Evolutionary conservation across 2,329 filamentous ascomycete genomes (phyloP), one percentile per base, ranked within the genome.

Genomic region (Phialophora verrucosa): DNA sequence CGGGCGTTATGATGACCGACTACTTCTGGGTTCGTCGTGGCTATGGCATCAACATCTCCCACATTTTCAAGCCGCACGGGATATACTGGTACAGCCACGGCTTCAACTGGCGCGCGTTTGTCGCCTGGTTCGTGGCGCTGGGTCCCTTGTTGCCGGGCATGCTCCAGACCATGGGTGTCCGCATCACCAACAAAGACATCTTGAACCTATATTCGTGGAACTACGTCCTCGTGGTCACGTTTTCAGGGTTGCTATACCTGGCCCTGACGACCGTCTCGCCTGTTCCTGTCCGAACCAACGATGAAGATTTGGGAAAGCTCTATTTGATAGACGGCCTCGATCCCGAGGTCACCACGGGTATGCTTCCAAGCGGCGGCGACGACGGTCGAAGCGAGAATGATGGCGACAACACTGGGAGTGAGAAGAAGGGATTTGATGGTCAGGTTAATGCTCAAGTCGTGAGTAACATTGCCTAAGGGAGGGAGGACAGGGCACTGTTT

Each of bases 151-250:
- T 89, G 1, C 87, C 87, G 0, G 87, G 86, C 0, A 79, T 89
- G 63, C 27, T 62, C 14, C 54, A 62, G 12, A 50, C 58, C 14
- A 62, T 65, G 63, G 59, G 59, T 14, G 76, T 72, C 0, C 23
- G 23, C n/a, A 27, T 65, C 38, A 74, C 79, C 62, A 76, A 75
- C 64, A 47, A 55, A 38, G 88, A 88, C 0, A 77, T 81, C 0
- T 74, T 78, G 49, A 83, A 85, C 69, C 78, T 88, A 3, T 90
- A 89, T 73, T 82, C 84, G 27, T 88, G 90, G 73, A 87, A 88
- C 20, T 90, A 65, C 27, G 58, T 62, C 53, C 58, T 65, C 14
- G 63, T 65, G 8, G 63, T 65, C 29, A 50, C 35, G 2, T 65
- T 65, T 14, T 61, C 59, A 1, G 59, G 47, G 11, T 31, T 61